Evolutionary conservation across 1,284 basidiomycete genomes (phyloP), one percentile per base, ranked within the genome.

Genomic region (Ganoderma sinense): DNA sequence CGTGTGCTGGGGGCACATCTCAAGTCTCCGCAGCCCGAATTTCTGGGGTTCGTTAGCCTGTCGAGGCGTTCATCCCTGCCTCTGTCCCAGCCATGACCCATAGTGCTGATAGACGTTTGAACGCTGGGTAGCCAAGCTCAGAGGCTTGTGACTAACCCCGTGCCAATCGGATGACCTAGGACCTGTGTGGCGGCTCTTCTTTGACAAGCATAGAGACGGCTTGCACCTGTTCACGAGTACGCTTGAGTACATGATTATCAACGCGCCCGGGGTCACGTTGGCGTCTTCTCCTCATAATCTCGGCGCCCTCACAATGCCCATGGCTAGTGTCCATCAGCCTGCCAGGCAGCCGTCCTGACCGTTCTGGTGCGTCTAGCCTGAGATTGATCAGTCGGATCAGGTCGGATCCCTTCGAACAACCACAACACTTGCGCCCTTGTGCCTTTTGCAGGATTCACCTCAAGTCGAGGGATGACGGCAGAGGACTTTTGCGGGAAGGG

Each of bases 401-500:
- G 36, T 36, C 36, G 6, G 36, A 8, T 7, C 36, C 36, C 36
- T 36, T 36, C 36, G 36, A 36, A 36, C 36, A 10, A 36, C 1
- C 10, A 36, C 36, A 36, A 36, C 36, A 8, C 36, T 36, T 36
- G 36, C 36, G 10, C 36, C 10, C 36, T 7, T 36, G 36, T 36
- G 10, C 36, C 36, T 10, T 33, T 33, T 16, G 11, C 18, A 33
- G 20, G 16, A 56, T 56, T 18, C 2, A 7, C 55, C 33, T n/a
- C 40, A 14, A 31, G 2, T 6, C 3, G 6, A 36, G 3, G 36
- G 8, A 68, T 64, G 39, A 63, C 66, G 13, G 26, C 76, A 18
- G 70, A 76, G 20, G 45, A 72, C 20, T 74, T 78, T 62, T 51
- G 71, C 3, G 67, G 67, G 51, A 67, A 71, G 18, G 31, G 8